phyloP scores from a whole-genome alignment of 1,284 basidiomycete species.

The Melampsora larici-populina region DNA sequence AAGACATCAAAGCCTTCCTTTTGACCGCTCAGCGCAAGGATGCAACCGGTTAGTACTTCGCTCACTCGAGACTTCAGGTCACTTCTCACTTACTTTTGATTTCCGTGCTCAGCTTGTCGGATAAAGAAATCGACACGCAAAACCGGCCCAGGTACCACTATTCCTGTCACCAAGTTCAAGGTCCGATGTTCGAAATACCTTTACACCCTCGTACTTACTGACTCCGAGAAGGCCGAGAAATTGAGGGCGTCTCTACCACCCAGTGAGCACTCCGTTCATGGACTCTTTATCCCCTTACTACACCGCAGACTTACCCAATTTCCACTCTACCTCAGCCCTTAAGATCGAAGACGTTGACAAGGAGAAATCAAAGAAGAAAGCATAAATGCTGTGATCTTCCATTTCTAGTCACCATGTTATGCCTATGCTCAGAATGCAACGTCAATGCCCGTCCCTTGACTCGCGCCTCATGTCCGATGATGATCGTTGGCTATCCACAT shows the following conservation, averaged over 20 bases:
- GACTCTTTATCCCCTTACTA: background rate
- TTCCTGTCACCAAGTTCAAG: constrained; percentile 95
- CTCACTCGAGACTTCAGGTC: constrained; percentile 8
- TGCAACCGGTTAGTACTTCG: constrained; percentile 58
- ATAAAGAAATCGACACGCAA: constrained; percentile 82
- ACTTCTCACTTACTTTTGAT: constrained; percentile 33
- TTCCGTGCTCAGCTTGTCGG: constrained; percentile 69
- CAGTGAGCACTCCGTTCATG: constrained; percentile 61
- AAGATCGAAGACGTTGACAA: constrained; percentile 38
- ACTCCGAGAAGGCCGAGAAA: constrained; percentile 98
- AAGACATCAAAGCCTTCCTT: constrained; percentile 98
- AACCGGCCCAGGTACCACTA: constrained; percentile 59
- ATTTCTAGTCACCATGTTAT: background rate
- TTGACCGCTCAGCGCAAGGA: constrained; percentile 81
- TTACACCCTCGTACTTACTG: constrained; percentile 92
- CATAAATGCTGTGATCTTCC: background rate
- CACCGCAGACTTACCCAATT: background rate
- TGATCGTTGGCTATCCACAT: too few relatives aligned
- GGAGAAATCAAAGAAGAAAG: constrained; percentile 28
- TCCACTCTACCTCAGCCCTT: constrained; percentile 6
- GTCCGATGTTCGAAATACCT: constrained; percentile 95
- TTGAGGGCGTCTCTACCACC: constrained; percentile 92
- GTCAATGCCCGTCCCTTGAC: too few relatives aligned
- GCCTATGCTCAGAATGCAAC: background rate
- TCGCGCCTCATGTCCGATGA: too few relatives aligned